Percentiles rank a stretch among this genome's conserved stretches.
Conservation (phyloP, 768 basidiomycete species). For the Tremella yokohamensis region DNA sequence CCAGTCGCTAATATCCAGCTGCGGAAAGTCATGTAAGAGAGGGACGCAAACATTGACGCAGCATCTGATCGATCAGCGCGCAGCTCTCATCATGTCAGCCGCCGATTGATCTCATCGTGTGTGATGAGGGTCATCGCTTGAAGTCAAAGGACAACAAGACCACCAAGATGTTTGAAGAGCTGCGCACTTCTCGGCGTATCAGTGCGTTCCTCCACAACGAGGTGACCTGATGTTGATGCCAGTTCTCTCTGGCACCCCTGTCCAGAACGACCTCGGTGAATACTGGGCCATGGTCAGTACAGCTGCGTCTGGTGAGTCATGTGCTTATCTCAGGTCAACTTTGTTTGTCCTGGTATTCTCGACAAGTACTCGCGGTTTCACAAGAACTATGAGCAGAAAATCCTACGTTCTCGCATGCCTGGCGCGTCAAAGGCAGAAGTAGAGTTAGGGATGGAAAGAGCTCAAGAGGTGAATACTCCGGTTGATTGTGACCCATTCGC, state of each 20-base stretch:
- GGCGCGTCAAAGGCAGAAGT: conserved; percentile 68
- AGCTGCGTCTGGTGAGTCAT: background rate
- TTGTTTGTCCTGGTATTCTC: conserved; percentile 87
- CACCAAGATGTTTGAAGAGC: conserved; percentile 72
- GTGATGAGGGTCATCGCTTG: conserved; percentile 95
- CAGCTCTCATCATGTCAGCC: conserved; percentile 56
- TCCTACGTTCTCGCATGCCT: conserved; percentile 77
- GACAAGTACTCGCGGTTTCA: conserved; percentile 53
- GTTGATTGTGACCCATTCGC: background rate
- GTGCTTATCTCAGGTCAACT: conserved; percentile 63
- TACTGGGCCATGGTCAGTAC: conserved; percentile 86
- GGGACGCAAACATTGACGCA: conserved; percentile 18
- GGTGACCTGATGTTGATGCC: conserved; percentile 3
- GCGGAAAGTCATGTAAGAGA: conserved; percentile 70
- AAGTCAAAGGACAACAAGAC: conserved; percentile 86
- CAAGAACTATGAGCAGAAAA: conserved; percentile 76
- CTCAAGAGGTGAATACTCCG: conserved; percentile 60
- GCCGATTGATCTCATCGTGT: conserved; percentile 86
- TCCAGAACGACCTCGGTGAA: conserved; percentile 93
- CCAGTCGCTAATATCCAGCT: conserved; percentile 51
- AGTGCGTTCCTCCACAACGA: conserved; percentile 49
- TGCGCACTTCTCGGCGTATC: conserved; percentile 71
- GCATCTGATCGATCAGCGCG: conserved; percentile 31
- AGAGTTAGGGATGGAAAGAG: conserved; percentile 72
- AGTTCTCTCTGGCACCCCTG: conserved; percentile 89